A percentile compares a stretch with the other conserved stretches of the same genome.
Evolutionary conservation across 2,329 filamentous ascomycete species (phyloP).

Genomic region (Phaeosphaeria sp.): DNA sequence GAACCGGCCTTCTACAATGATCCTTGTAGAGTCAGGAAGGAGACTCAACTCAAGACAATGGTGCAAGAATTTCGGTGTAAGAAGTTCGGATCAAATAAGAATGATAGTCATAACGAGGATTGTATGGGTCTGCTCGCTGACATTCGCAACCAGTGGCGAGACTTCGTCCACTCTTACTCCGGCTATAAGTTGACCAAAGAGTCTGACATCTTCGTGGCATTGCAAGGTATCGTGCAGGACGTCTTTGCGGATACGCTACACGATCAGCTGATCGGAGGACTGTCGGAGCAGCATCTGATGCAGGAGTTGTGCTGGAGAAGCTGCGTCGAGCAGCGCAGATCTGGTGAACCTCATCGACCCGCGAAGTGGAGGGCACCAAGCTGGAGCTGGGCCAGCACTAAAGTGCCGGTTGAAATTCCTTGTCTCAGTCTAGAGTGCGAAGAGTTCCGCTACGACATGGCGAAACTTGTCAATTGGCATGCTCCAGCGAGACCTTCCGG

Average conservation of each 20-base stretch:
- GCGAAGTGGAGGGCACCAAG: neutral
- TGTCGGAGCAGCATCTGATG: neutral
- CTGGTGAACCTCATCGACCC: neutral
- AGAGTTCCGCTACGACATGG: neutral
- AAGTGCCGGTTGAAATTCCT: neutral
- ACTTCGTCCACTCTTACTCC: conserved; percentile 1
- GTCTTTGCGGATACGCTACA: neutral
- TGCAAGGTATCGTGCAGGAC: conserved; percentile 3
- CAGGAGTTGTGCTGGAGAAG: neutral
- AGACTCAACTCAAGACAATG: neutral
- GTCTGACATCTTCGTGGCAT: neutral
- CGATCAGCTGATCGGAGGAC: neutral
- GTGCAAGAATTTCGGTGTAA: neutral
- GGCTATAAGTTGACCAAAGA: neutral
- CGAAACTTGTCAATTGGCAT: neutral
- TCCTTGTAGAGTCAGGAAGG: neutral
- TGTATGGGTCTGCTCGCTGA: neutral
- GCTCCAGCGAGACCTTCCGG: neutral
- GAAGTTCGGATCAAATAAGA: neutral
- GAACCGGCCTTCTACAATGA: too few relatives aligned
- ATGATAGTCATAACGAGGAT: too few relatives aligned
- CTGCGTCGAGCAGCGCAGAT: neutral
- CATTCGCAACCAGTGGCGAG: neutral
- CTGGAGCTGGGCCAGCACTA: neutral
- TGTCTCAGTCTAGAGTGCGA: neutral